phyloP scores from a whole-genome alignment of 768 basidiomycete genomes.

The Termitomyces sp. region DNA sequence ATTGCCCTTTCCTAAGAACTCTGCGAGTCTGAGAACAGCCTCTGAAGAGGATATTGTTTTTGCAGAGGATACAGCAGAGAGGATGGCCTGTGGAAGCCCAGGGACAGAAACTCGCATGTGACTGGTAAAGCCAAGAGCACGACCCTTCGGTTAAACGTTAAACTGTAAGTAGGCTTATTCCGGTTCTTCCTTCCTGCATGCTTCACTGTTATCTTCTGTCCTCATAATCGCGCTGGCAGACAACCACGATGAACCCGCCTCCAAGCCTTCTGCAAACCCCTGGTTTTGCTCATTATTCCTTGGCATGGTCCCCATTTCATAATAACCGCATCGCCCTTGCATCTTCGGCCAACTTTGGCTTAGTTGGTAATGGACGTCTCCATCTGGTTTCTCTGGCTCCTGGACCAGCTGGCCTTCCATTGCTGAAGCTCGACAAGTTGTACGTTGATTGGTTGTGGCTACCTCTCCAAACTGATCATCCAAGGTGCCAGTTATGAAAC shows the following conservation, averaged over 20 bases:
- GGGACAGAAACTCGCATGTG: conserved; percentile 80
- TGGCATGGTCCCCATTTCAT: conserved; percentile 87
- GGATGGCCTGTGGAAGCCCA: conserved; percentile 57
- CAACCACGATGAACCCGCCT: conserved; percentile 24
- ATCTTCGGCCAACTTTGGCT: conserved; percentile 88
- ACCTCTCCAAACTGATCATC: conserved; percentile 17
- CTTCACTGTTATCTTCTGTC: background rate
- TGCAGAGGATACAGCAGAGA: conserved; percentile 35
- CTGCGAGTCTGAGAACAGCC: conserved; percentile 55
- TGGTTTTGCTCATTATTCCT: conserved; percentile 77
- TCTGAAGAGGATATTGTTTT: conserved; percentile 38
- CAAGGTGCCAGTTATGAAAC: conserved; percentile 67
- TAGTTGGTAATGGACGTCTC: conserved; percentile 93
- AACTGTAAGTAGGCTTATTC: background rate
- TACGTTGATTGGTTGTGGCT: conserved; percentile 31
- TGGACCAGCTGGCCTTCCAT: conserved; percentile 37
- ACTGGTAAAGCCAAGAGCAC: conserved; percentile 25
- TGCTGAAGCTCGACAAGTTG: conserved; percentile 61
- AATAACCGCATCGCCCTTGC: conserved; percentile 69
- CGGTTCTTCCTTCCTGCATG: conserved; percentile 6
- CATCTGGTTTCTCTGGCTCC: conserved; percentile 54
- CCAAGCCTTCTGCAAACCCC: conserved; percentile 63
- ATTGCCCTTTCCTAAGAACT: conserved; percentile 68
- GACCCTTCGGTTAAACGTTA: conserved; percentile 12
- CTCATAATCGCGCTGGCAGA: background rate